Conservation (phyloP, 257 asterid species). For the Capsicum pubescens region DNA sequence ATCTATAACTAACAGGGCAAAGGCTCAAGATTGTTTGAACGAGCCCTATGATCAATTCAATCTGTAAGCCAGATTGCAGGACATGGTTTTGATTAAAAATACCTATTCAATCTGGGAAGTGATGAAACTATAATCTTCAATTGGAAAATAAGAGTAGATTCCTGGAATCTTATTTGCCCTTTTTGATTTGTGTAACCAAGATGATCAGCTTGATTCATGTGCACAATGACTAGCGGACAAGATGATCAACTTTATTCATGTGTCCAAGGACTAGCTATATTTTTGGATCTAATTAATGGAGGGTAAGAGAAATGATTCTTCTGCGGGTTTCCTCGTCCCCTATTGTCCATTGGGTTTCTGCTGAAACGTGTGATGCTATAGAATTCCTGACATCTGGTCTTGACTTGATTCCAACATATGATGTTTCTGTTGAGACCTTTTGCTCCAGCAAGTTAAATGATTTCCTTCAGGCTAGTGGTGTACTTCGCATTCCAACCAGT, state of each 20-base stretch:
- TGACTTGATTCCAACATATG: neutral
- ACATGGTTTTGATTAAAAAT: neutral
- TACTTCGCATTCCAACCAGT: neutral
- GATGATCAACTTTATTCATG: neutral
- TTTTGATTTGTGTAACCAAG: neutral
- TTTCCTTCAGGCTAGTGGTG: neutral
- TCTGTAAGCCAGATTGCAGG: neutral
- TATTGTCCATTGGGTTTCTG: neutral
- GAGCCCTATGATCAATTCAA: neutral
- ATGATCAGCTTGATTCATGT: constrained; percentile 2
- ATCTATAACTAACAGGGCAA: neutral
- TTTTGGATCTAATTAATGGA: constrained; percentile 17
- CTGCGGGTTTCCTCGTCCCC: neutral
- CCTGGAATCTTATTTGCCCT: constrained; percentile 1
- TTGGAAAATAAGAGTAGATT: constrained; percentile 7
- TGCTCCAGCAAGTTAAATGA: neutral
- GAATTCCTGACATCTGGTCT: constrained; percentile 13
- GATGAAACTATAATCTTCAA: neutral
- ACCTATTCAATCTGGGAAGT: neutral
- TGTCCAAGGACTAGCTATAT: neutral
- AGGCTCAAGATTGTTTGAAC: constrained; percentile 3
- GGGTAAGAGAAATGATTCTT: neutral
- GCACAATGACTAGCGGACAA: neutral
- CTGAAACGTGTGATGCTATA: neutral
- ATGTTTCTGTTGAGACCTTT: constrained; percentile 6